A percentile compares a stretch with the other conserved stretches of the same genome.
phyloP scores from a whole-genome alignment of 179 eudicot species.

The Actinidia arguta region DNA sequence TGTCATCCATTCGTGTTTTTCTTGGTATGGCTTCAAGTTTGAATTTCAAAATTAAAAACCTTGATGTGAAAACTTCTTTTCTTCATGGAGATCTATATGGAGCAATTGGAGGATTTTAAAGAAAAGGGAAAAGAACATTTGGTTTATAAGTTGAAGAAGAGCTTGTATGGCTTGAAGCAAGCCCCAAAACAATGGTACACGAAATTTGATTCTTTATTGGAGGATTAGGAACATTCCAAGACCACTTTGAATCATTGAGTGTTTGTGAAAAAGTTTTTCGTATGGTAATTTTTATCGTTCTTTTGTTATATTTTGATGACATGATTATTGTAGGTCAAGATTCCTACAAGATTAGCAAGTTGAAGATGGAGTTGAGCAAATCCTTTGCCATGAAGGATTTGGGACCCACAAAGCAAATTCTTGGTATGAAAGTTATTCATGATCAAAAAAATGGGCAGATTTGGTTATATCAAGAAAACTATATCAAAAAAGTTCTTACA shows the following conservation, averaged over 20 bases:
- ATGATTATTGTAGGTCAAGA: not conserved
- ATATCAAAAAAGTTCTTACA: no score
- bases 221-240: no score
- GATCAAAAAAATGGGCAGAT: not conserved
- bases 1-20: not conserved
- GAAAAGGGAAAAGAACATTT: not conserved
- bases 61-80: not conserved
- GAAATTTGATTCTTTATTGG: no score
- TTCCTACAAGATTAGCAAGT: not conserved
- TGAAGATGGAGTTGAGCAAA: not conserved
- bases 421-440: not conserved
- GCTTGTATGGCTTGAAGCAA: not conserved
- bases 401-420: not conserved
- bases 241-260: no score
- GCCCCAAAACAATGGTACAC: no score
- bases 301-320: no score
- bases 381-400: conserved; percentile 4
- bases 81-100: not conserved
- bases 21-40: not conserved
- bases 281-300: no score
- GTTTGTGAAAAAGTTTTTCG: no score
- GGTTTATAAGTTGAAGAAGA: not conserved
- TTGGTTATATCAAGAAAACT: not conserved
- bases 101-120: not conserved
- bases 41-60: no score